Evolutionary conservation across 163 green algal species (phyloP), one percentile per base, ranked within the genome.

Genomic region (Scenedesmus sp.): DNA sequence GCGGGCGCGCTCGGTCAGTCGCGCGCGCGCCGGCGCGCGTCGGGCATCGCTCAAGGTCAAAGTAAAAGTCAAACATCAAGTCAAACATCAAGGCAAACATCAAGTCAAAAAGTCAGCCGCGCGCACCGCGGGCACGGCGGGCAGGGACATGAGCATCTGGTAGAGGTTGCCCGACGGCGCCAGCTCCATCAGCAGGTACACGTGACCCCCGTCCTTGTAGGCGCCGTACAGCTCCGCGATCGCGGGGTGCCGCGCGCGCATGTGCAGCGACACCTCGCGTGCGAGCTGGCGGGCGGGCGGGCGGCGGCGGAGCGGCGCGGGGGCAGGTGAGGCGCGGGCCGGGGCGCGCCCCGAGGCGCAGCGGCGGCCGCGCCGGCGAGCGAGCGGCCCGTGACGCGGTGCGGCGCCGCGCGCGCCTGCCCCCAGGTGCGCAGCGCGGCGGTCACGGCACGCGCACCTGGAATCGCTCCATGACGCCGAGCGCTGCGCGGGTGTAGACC

Each of bases 121-220:
- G 36, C 53, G 44, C 50, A 67, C 69, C 39, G 58, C 20, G 1
- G 39, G n/a, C 36, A 77, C 54, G 39, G 7, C 10, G 11, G 39
- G 67, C 67, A 77, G 31, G 2, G 54, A 39, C 69, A 77, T 77
- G 15, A 77, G 54, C 69, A 67, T 67, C 69, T 78, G 57, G 42
- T 70, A 89, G 69, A 96, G 81, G 63, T 96, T 92, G 1, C 91
- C 91, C 13, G 86, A 81, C 4, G 79, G 64, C n/a, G 90, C 91
- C 75, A 92, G 92, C 83, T 98, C 94, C 84, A 97, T 96, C 0
- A 95, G 85, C 17, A 98, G 85, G 80, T 93, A 97, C 15, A 96
- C 81, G 76, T 92, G 85, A 3, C 83, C 79, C n/a, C 69, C 69
- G 67, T 97, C 93, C 58, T 97, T 91, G 80, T 95, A 97, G 13